These are phyloP conservation scores for Penicillium sp. DNA, from an alignment of 2,329 filamentous ascomycete genomes.

Conservation along the genomic window DNA sequence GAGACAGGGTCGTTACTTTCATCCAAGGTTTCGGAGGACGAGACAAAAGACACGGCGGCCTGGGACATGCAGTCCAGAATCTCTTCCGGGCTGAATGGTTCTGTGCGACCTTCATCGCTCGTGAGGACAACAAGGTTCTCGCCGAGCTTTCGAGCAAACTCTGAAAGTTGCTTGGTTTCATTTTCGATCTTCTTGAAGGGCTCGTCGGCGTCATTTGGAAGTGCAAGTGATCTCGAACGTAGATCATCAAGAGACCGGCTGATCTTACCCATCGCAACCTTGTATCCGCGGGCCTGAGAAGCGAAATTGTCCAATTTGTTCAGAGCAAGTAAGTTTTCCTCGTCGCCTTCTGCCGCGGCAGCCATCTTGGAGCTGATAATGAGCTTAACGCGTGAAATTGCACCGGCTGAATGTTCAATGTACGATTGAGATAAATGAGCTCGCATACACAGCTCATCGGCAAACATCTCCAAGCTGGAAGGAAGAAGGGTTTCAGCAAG, in stretches of 20 bases:
- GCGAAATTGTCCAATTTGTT: slow-evolving; percentile 71
- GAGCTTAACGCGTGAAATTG: slow-evolving; percentile 62
- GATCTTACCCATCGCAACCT: slow-evolving; percentile 78
- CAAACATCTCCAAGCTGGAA: slow-evolving; percentile 68
- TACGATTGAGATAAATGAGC: slow-evolving; percentile 75
- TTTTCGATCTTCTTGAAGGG: slow-evolving; percentile 70
- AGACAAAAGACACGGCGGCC: slow-evolving; percentile 27
- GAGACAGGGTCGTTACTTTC: slow-evolving; percentile 62
- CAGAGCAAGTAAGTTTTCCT: slow-evolving; percentile 66
- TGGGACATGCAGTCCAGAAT: slow-evolving; percentile 60
- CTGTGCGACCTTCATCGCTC: slow-evolving; percentile 68
- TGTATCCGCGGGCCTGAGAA: slow-evolving; percentile 74
- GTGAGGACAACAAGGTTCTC: slow-evolving; percentile 65
- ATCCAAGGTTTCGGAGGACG: slow-evolving; percentile 26
- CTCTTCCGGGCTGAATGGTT: slow-evolving; percentile 66
- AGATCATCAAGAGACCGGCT: slow-evolving; percentile 76
- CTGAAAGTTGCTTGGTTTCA: slow-evolving; percentile 64
- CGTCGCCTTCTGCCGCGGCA: slow-evolving; percentile 61
- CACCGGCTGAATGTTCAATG: slow-evolving; percentile 72
- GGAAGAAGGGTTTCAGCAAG: slow-evolving; percentile 76
- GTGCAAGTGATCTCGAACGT: slow-evolving; percentile 69
- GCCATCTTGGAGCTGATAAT: slow-evolving; percentile 68
- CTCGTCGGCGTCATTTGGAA: slow-evolving; percentile 65
- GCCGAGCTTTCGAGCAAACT: slow-evolving; percentile 67
- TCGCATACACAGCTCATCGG: slow-evolving; percentile 77